Percentiles rank a stretch among this genome's conserved stretches.
Evolutionary conservation across 2,329 filamentous ascomycete genomes (phyloP).

Genomic region (Colletotrichum karsti): DNA sequence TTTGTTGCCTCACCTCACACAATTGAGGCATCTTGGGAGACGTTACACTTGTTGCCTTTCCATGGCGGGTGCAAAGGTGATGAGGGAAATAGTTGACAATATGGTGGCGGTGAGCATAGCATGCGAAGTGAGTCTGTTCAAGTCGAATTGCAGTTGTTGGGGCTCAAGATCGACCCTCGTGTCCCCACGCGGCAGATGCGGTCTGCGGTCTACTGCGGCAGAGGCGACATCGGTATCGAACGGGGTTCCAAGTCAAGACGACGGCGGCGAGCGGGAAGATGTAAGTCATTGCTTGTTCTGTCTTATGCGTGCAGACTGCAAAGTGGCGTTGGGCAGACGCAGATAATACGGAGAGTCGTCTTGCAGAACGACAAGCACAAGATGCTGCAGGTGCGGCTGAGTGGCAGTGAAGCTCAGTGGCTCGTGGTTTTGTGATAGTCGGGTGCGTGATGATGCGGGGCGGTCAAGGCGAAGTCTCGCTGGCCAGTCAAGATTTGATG

Average conservation of each 20-base stretch:
- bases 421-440: background rate
- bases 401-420: background rate
- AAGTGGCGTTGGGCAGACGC: background rate
- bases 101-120: constrained; percentile 7
- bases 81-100: constrained; percentile 4
- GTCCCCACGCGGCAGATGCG: constrained; percentile 22
- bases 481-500: background rate
- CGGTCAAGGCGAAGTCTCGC: background rate
- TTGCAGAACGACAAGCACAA: constrained; percentile 2
- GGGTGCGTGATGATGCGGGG: background rate
- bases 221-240: background rate
- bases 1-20: constrained; percentile 7
- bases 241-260: background rate
- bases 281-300: constrained; percentile 21
- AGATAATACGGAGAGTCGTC: background rate
- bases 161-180: constrained; percentile 12
- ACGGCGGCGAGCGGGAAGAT: background rate
- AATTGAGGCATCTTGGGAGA: background rate
- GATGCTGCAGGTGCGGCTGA: constrained; percentile 8
- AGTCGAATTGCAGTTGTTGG: constrained; percentile 7
- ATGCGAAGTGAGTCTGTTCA: background rate
- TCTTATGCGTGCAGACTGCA: background rate
- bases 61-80: background rate
- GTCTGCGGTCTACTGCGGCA: too few species aligned
- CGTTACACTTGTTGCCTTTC: constrained; percentile 15